Percentiles rank a stretch among this genome's conserved stretches.
Conservation (phyloP, 352 stramenopile genomes). For the Peronospora tabacina region DNA sequence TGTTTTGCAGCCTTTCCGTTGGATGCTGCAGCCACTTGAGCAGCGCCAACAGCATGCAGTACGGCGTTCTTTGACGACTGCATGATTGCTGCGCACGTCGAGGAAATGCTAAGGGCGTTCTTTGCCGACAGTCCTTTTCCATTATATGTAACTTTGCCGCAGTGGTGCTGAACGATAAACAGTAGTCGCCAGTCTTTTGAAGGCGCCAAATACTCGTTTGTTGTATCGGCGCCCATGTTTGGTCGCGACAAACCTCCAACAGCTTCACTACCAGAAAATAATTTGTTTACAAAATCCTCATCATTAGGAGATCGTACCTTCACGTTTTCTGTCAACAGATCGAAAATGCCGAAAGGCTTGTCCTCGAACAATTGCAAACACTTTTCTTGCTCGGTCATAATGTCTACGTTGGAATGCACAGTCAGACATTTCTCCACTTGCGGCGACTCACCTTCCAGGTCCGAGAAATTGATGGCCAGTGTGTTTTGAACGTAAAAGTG, state of each 20-base stretch:
- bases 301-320: conserved; percentile 61
- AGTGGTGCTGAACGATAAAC: conserved; percentile 69
- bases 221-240: conserved; percentile 47
- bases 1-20: conserved; percentile 43
- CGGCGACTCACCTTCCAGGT: conserved; percentile 53
- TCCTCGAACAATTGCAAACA: conserved; percentile 69
- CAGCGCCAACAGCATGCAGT: conserved; percentile 54
- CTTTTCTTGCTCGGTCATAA: conserved; percentile 48
- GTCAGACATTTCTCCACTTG: conserved; percentile 58
- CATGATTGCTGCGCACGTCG: conserved; percentile 77
- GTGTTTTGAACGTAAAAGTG: conserved; percentile 78
- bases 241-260: conserved; percentile 41
- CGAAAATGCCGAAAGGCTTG: conserved; percentile 65
- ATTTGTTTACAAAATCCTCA: conserved; percentile 72
- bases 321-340: conserved; percentile 57
- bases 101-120: conserved; percentile 69
- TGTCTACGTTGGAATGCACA: conserved; percentile 43
- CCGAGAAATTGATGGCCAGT: conserved; percentile 47
- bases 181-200: conserved; percentile 71
- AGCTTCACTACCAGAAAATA: conserved; percentile 65
- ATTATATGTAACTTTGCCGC: conserved; percentile 67
- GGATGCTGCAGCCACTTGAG: conserved; percentile 53
- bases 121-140: conserved; percentile 58
- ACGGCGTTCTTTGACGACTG: conserved; percentile 78
- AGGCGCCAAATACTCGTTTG: conserved; percentile 56